Conservation (phyloP, 2,329 filamentous ascomycete species). For the Phialocephala subalpina region DNA sequence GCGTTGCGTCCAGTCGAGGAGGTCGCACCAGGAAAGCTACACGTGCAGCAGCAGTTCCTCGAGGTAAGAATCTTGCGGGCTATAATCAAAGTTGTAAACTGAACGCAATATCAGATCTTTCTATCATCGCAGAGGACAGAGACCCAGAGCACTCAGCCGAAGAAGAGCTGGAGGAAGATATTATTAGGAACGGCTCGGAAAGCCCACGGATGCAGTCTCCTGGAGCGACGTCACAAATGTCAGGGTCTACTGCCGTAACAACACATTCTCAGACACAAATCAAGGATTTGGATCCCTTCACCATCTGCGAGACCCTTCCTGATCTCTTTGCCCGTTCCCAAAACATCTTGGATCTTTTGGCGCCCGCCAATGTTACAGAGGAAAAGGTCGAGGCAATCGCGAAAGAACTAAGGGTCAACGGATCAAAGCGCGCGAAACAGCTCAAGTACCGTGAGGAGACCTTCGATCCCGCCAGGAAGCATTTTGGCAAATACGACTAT, state of each 20-base stretch:
- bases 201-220: constrained; percentile 28
- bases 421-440: constrained; percentile 27
- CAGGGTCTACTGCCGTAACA: constrained; percentile 37
- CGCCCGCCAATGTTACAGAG: constrained; percentile 40
- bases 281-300: constrained; percentile 43
- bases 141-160: constrained; percentile 9
- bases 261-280: constrained; percentile 36
- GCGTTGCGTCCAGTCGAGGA: constrained; percentile 28
- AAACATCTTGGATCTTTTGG: constrained; percentile 48
- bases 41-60: constrained; percentile 21
- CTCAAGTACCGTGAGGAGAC: constrained; percentile 29
- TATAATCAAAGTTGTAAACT: constrained; percentile 11
- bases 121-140: constrained; percentile 38
- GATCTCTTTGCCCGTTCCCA: constrained; percentile 46
- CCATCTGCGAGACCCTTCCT: constrained; percentile 49
- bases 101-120: constrained; percentile 36
- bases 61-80: constrained; percentile 26
- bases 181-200: constrained; percentile 17
- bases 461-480: constrained; percentile 26
- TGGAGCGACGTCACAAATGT: constrained; percentile 33
- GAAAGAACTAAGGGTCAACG: constrained; percentile 39
- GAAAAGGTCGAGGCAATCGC: constrained; percentile 42
- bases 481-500: constrained; percentile 41
- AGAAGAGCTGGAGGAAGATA: constrained; percentile 20
- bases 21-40: constrained; percentile 32